Base-by-base conservation (phyloP, 176 grass and related monocot genomes). In the Juncus inflexus region DNA sequence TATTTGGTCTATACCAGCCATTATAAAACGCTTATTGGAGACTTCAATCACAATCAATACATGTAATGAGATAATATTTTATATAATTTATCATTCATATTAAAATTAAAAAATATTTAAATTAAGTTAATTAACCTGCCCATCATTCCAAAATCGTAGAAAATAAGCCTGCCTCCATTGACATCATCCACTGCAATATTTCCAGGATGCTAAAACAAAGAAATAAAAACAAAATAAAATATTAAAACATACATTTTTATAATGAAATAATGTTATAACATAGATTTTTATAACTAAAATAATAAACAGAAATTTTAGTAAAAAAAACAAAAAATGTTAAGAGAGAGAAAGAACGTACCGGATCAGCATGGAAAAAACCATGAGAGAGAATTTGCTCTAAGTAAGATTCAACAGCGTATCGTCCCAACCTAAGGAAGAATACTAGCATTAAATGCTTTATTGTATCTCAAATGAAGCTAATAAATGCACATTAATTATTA, bases 121-220 rank as follows among this genome's bases (percentile, higher is more conserved):
- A 47, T 6, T 6, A 47, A 47, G 58, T 47, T 28, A 70, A 65
- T 42, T 61, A 89, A 97, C 94, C 94, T 91, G 76, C 94, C 94
- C 94, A 97, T 97, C 94, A 97, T 97, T 73, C 94, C 94, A 62
- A 97, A 97, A 74, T 97, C 94, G 4, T 97, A 97, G 78, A 97
- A 97, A 64, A 97, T 91, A 78, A 97, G 94, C 75, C 94, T 91
- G 74, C 88, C 94, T 61, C 94, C 94, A 77, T 89, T 97, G 52
- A 83, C 70, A 89, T 97, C 94, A 84, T 97, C 94, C 56, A 91
- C 94, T 74, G 94, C 94, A 77, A 97, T 97, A 80, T 97, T 97
- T 57, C 94, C 94, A 58, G 94, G 94, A 76, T 97, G 94, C 94
- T 97, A 84, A 56, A 65, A 35, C 40, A 77, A 63, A 73, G 12